Evolutionary conservation across 2,329 filamentous ascomycete species (phyloP).

Genomic region (Aspergillus hortae): DNA sequence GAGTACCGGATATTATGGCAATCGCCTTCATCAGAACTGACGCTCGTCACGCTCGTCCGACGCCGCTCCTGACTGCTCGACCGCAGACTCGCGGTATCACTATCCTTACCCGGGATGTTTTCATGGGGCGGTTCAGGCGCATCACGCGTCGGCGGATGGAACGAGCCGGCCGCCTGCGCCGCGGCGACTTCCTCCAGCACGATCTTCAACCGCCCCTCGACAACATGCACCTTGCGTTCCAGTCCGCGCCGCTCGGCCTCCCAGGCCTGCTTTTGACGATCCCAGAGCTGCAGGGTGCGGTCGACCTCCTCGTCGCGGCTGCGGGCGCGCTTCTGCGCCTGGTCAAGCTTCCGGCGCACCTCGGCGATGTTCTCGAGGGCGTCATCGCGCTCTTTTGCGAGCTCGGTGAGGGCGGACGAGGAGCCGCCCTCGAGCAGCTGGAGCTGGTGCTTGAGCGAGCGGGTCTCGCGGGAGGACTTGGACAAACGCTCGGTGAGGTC

Average conservation of each 20-base stretch:
- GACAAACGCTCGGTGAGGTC: conserved; percentile 60
- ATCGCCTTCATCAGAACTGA: conserved; percentile 49
- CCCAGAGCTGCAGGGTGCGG: conserved; percentile 75
- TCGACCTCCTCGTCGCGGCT: conserved; percentile 79
- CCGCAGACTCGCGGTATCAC: conserved; percentile 68
- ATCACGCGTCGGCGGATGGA: conserved; percentile 47
- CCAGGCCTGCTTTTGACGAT: conserved; percentile 79
- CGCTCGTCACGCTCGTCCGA: conserved; percentile 55
- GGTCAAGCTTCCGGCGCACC: conserved; percentile 71
- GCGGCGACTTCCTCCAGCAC: conserved; percentile 76
- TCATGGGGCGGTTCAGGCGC: conserved; percentile 49
- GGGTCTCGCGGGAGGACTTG: conserved; percentile 68
- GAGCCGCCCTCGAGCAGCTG: conserved; percentile 84
- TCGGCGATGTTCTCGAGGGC: conserved; percentile 71
- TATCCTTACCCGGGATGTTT: conserved; percentile 51
- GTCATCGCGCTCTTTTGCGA: conserved; percentile 81
- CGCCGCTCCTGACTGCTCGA: conserved; percentile 63
- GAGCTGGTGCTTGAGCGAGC: conserved; percentile 79
- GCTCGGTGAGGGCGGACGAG: conserved; percentile 76
- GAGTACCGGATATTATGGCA: conserved; percentile 67
- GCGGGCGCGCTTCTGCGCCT: conserved; percentile 71
- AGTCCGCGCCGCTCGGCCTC: conserved; percentile 75
- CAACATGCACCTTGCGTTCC: conserved; percentile 84
- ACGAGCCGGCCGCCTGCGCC: conserved; percentile 32
- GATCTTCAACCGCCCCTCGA: conserved; percentile 77